Evolutionary conservation across 208 protist species (phyloP), one percentile per base, ranked within the genome.

Genomic region (Acanthamoeba lenticulata): DNA sequence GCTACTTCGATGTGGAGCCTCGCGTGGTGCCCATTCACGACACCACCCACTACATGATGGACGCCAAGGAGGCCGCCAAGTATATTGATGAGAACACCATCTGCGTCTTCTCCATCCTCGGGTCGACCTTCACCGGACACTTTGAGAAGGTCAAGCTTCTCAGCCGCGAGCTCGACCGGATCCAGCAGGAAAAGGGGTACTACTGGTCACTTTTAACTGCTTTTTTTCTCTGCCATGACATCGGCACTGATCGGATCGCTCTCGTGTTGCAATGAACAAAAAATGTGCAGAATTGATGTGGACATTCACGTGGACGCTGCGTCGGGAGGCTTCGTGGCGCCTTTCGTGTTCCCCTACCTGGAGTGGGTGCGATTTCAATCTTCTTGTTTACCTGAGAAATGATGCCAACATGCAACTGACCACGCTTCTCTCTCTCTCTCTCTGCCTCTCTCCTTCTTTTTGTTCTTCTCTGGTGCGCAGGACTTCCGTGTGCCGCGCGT

Each of bases 291-390:
- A 15, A 60, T 40, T 24, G 55, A 93, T 42, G 90, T 96, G 27
- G 92, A 90, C 36, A 96, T 96, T 36, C 95, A 96, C 72, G 95
- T 96, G 15, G 95, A 96, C 89, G 95, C 94, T 5, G 95, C 95
- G 11, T 94, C 88, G 42, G 95, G 95, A 69, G 95, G 95, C 27
- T 96, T 96, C 85, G 72, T 96, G 55, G 94, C 85, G 45, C 95
- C 95, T 15, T 96, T 96, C 49, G 42, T 94, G 32, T 55, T 89
- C 83, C 67, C 67, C 21, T 86, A 94, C 38, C 44, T 94, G 0
- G 57, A 86, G 21, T 86, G 77, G 77, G n/a, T n/a, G n/a, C n/a
- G n/a, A n/a, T n/a, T n/a, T n/a, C n/a, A n/a, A n/a, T n/a, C n/a
- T n/a, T n/a, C n/a, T n/a, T n/a, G n/a, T n/a, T n/a, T n/a, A n/a